Base-by-base conservation (phyloP, 2,329 filamentous ascomycete genomes). In the Botrytis squamosa region DNA sequence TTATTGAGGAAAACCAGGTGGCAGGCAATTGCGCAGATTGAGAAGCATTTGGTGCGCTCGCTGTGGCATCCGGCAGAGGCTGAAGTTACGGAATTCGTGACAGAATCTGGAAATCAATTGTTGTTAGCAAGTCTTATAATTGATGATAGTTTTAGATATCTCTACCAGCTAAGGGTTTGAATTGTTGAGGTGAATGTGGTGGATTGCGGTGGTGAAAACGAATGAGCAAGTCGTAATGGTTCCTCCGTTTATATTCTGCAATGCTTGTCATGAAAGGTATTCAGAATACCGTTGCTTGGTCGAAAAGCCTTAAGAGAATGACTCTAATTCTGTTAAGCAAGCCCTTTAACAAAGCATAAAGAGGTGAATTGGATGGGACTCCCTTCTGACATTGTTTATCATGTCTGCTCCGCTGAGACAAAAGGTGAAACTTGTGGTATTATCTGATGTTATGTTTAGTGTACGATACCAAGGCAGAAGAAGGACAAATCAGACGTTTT, bases 81-180 rank as follows among this genome's bases (percentile, higher is more conserved):
- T 14, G 7, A n/a, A 3, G 14, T 16, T 16, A n/a, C 5, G 12
- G 3, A 16, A 55, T n/a, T n/a, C 1, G 6, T 3, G 25, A 16
- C 49, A 7, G 12, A 55, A 55, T n/a, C 49, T 55, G 25, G 12
- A 0, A 3, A 14, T 55, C 25, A 14, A 10, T n/a, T n/a, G 1
- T 55, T 7, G 49, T 55, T 16, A 55, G 49, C 25, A 55, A n/a
- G 2, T 4, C 7, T 10, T 55, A n/a, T n/a, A 5, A 25, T 16
- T 12, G 2, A n/a, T 7, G 25, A 55, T 55, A 5, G 10, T n/a
- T n/a, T 52, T 6, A n/a, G 49, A 52, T n/a, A n/a, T 52, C 12
- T n/a, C 25, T n/a, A n/a, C 49, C 49, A 14, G 10, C 10, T 52
- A 14, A 5, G 0, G 0, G 14, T n/a, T n/a, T n/a, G 6, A 3